phyloP scores from a whole-genome alignment of 768 basidiomycete genomes.

The Phanerochaete sordida region DNA sequence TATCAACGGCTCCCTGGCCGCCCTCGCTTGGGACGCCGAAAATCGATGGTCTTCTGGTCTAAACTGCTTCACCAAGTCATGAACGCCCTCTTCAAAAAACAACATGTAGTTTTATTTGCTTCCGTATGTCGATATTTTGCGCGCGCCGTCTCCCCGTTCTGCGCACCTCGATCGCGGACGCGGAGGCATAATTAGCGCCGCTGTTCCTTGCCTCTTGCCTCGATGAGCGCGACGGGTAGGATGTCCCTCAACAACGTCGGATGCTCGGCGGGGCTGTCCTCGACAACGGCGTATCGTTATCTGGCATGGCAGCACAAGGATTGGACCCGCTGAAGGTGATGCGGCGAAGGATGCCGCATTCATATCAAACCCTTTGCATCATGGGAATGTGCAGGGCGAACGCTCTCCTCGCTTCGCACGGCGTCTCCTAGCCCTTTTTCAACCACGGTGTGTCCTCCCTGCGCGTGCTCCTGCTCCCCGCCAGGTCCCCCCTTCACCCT shows the following conservation, averaged over 20 bases:
- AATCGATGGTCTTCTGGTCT: too few relatives aligned
- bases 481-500: neutral
- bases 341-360: neutral
- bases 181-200: neutral
- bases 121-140: too few relatives aligned
- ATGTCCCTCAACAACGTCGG: neutral
- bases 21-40: too few relatives aligned
- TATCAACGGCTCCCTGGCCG: too few relatives aligned
- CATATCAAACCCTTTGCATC: conserved; percentile 1
- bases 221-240: neutral
- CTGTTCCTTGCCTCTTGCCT: neutral
- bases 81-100: too few relatives aligned
- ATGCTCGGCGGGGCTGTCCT: neutral
- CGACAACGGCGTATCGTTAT: neutral
- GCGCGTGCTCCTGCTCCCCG: neutral
- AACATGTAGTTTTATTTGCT: too few relatives aligned
- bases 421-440: neutral
- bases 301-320: neutral
- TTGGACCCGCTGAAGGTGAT: neutral
- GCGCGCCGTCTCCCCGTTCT: too few relatives aligned
- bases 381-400: conserved; percentile 1
- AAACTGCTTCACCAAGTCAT: too few relatives aligned
- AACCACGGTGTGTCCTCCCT: neutral
- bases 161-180: too few relatives aligned
- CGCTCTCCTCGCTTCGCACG: neutral